Evolutionary conservation across 352 stramenopile species (phyloP), one percentile per base, ranked within the genome.

Genomic region (Elongisporangium prolatum): DNA sequence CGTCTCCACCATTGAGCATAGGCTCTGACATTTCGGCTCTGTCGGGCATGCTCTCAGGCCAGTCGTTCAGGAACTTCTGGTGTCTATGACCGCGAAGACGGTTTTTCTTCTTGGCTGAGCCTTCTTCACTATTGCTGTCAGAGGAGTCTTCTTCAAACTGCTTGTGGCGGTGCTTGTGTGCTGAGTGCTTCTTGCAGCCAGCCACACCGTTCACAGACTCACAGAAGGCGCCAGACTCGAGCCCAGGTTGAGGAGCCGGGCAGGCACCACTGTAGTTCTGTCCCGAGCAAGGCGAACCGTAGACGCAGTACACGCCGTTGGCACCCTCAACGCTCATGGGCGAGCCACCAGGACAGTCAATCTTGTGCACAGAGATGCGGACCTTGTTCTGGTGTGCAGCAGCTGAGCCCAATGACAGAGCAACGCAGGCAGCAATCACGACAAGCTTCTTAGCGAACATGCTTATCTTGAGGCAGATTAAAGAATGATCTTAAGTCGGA

Each of bases 181-280:
- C 28, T 5, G 28, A 5, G 28, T 40, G 28, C 28, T 40, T 40
- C 52, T 75, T 75, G 68, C 71, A 78, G 17, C 71, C 67, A 28
- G 67, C 74, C 5, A 77, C 69, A 0, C 66, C 59, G 10, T 63
- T 70, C 21, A 75, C 71, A 17, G 67, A 16, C 2, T 64, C 65
- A 34, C 71, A 75, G 67, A 72, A 74, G 7, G 71, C 75, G 25
- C 67, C 66, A 50, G 60, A 61, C 17, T 54, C 57, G 16, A 74
- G 67, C 37, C 69, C 69, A n/a, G 61, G 48, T 22, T 78, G 67
- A 2, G 48, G n/a, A 10, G 37, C 2, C 21, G 67, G 67, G 18
- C 70, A 78, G 10, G 57, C 3, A 0, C 70, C 70, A 50, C 34
- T 54, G 50, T 60, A 65, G 40, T 60, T 63, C 16, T 63, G 70